Conservation (phyloP, 306 rosid species). For the Elaeagnus macrophylla region DNA sequence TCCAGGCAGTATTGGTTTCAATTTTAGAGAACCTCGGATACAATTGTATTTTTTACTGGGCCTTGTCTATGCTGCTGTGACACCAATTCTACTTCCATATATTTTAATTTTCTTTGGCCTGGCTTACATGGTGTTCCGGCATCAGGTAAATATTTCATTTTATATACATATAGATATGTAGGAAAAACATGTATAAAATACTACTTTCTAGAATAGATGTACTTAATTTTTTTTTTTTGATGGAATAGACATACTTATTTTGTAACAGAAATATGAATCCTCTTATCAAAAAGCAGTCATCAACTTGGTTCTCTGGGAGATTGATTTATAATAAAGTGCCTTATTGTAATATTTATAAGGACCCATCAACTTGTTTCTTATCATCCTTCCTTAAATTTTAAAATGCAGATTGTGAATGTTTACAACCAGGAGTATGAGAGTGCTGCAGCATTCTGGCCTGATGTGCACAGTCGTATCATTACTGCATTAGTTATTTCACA, state of each 20-base stretch:
- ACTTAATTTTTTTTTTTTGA: too few relatives aligned
- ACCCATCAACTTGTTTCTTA: not conserved
- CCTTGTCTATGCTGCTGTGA: conserved; percentile 74
- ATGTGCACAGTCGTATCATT: conserved; percentile 73
- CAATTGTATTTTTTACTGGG: conserved; percentile 85
- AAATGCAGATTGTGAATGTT: conserved; percentile 89
- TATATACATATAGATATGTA: not conserved
- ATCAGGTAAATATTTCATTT: conserved; percentile 51
- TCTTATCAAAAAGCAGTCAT: too few relatives aligned
- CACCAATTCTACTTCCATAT: conserved; percentile 84
- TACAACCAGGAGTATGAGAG: conserved; percentile 92
- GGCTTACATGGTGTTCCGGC: conserved; percentile 88
- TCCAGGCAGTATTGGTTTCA: conserved; percentile 93
- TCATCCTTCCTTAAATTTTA: not conserved
- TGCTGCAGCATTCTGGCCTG: conserved; percentile 98
- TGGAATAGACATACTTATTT: too few relatives aligned
- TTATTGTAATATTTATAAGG: too few relatives aligned
- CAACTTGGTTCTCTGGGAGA: too few relatives aligned
- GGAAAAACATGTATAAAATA: too few relatives aligned
- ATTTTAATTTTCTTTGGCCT: conserved; percentile 78
- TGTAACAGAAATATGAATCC: too few relatives aligned
- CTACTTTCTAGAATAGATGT: too few relatives aligned
- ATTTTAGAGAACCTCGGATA: conserved; percentile 91
- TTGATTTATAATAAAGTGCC: too few relatives aligned
- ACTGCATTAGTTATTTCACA: conserved; percentile 75